A percentile compares a stretch with the other conserved stretches of the same genome.
Conservation (phyloP, 768 basidiomycete species). For the Boletus edulis region DNA sequence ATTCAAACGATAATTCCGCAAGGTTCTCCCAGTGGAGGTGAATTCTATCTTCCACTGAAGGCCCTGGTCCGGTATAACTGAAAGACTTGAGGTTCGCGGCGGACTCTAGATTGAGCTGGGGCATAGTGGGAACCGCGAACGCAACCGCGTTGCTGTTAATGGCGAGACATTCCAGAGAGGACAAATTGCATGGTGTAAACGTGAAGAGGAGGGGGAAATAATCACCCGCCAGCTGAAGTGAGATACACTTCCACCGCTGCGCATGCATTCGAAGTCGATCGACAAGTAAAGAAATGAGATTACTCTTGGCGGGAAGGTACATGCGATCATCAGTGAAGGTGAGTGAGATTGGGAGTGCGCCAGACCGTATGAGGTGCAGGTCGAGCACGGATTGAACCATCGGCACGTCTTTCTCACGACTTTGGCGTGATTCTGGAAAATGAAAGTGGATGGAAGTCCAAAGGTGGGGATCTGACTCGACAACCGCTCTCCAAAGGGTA, state of each 20-base stretch:
- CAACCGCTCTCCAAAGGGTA: constrained; percentile 15
- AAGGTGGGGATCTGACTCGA: constrained; percentile 11
- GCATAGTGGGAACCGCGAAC: background rate
- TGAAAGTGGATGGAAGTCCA: constrained; percentile 22
- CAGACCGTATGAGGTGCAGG: constrained; percentile 12
- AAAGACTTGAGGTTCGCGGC: constrained; percentile 14
- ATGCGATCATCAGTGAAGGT: constrained; percentile 18
- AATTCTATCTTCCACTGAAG: background rate
- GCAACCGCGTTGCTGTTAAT: constrained; percentile 2
- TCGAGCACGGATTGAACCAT: constrained; percentile 3
- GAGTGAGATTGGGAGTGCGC: constrained; percentile 9
- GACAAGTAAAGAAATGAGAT: constrained; percentile 3
- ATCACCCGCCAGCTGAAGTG: background rate
- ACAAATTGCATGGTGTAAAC: constrained; percentile 12
- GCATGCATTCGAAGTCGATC: constrained; percentile 1
- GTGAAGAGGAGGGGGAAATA: constrained; percentile 12
- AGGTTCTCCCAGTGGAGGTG: constrained; percentile 10
- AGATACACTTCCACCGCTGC: too few relatives aligned
- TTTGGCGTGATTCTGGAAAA: background rate
- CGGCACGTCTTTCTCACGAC: constrained; percentile 1
- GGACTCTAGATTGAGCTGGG: constrained; percentile 3
- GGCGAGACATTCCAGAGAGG: constrained; percentile 10
- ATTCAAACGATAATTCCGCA: constrained; percentile 15
- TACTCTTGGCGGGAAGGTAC: background rate
- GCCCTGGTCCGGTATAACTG: constrained; percentile 9